Evolutionary conservation across 2,329 filamentous ascomycete genomes (phyloP).

Genomic region (Cucurbitaria berberidis): DNA sequence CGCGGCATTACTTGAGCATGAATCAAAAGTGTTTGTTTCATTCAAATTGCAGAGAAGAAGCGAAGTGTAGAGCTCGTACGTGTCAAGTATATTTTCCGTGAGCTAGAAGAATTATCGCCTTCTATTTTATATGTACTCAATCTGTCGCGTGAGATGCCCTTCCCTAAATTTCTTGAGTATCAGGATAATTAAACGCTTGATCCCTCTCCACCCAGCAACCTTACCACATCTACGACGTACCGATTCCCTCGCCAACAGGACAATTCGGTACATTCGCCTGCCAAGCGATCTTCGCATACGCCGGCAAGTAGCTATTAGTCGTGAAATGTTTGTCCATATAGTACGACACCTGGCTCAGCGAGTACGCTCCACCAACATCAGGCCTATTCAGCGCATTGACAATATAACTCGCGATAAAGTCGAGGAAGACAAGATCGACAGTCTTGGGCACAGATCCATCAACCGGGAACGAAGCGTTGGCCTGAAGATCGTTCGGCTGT

Average conservation of each 20-base stretch:
- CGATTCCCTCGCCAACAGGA: constrained; percentile 47
- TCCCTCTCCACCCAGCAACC: too few relatives aligned
- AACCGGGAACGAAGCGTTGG: constrained; percentile 56
- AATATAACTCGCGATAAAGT: constrained; percentile 54
- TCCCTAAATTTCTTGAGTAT: too few relatives aligned
- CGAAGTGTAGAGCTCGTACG: too few relatives aligned
- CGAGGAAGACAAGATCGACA: constrained; percentile 62
- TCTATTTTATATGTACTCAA: too few relatives aligned
- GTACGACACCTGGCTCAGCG: constrained; percentile 38
- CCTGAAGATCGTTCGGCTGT: constrained; percentile 60
- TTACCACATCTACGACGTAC: too few relatives aligned
- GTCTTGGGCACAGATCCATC: constrained; percentile 51
- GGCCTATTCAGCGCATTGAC: constrained; percentile 43
- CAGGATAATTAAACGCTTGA: too few relatives aligned
- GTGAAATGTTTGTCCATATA: constrained; percentile 52
- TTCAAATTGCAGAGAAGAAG: too few relatives aligned
- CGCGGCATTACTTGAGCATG: neutral
- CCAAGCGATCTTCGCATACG: constrained; percentile 52
- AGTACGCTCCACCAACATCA: constrained; percentile 42
- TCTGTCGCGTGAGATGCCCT: too few relatives aligned
- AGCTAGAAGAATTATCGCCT: too few relatives aligned
- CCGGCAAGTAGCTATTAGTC: constrained; percentile 51
- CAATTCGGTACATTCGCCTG: constrained; percentile 50
- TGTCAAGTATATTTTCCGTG: too few relatives aligned
- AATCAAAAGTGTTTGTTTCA: neutral